Conservation (phyloP, 2,329 filamentous ascomycete species). For the Periconia macrospinosa region DNA sequence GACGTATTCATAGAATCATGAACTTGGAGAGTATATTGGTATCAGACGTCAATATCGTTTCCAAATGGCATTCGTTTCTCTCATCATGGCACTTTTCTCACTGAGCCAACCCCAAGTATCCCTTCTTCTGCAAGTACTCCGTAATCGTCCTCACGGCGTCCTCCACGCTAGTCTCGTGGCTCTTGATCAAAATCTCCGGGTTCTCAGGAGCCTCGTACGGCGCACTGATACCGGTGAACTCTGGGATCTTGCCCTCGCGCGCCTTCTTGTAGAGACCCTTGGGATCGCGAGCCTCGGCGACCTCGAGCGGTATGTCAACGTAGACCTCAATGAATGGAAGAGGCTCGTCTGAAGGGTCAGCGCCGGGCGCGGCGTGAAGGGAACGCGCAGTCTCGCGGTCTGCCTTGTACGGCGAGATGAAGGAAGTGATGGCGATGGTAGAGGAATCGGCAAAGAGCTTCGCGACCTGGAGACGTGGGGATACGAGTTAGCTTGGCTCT, state of each 20-base stretch:
- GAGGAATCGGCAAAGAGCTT: slow-evolving; percentile 94
- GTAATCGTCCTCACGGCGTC: slow-evolving; percentile 87
- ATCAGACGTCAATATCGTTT: too few species aligned
- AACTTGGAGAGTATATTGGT: too few species aligned
- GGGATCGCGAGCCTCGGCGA: slow-evolving; percentile 91
- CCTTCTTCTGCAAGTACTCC: slow-evolving; percentile 73
- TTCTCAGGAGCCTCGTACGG: slow-evolving; percentile 89
- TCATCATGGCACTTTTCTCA: too few species aligned
- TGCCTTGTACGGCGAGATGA: slow-evolving; percentile 92
- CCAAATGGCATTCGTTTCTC: too few species aligned
- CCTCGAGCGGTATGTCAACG: slow-evolving; percentile 87
- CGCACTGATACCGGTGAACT: slow-evolving; percentile 94
- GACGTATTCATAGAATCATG: too few species aligned
- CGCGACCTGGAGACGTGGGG: slow-evolving; percentile 63
- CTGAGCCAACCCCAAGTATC: slow-evolving; percentile 52
- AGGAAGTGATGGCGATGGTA: slow-evolving; percentile 87
- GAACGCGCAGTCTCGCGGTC: slow-evolving; percentile 82
- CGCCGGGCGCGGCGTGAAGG: slow-evolving; percentile 67
- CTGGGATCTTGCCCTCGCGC: slow-evolving; percentile 87
- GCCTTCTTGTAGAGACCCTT: slow-evolving; percentile 99
- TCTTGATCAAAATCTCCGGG: slow-evolving; percentile 85
- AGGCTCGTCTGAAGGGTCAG: slow-evolving; percentile 59
- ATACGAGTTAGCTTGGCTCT: neutral
- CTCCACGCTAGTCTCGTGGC: slow-evolving; percentile 79
- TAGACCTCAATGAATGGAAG: slow-evolving; percentile 93